phyloP scores from a whole-genome alignment of 805 yeast species.

The Candida saitoana region DNA sequence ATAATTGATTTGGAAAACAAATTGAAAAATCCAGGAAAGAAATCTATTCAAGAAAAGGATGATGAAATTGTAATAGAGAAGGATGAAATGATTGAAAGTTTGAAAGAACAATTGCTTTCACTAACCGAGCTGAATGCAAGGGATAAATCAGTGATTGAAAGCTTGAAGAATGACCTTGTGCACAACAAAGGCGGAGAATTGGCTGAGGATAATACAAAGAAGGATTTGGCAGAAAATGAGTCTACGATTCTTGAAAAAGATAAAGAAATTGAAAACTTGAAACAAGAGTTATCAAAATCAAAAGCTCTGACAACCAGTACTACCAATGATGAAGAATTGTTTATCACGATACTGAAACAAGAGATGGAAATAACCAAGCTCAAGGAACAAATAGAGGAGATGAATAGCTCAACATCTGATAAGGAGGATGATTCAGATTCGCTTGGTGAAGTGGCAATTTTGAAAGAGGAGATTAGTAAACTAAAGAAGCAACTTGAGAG shows the following conservation, averaged over 20 bases:
- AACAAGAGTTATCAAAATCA: background rate
- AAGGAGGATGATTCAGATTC: background rate
- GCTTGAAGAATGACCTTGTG: background rate
- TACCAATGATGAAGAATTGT: slow-evolving; percentile 1
- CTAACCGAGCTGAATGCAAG: background rate
- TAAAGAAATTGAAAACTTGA: background rate
- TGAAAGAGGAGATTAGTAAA: background rate
- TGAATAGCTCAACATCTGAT: slow-evolving; percentile 4
- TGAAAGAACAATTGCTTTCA: background rate
- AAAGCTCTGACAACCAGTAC: background rate
- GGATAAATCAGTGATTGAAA: background rate
- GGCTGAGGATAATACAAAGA: background rate
- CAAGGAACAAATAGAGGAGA: slow-evolving; percentile 2
- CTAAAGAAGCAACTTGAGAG: background rate
- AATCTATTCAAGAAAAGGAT: background rate
- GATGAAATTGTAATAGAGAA: background rate
- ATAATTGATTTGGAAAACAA: slow-evolving; percentile 16
- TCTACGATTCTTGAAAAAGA: background rate
- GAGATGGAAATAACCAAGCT: background rate
- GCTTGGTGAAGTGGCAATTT: background rate
- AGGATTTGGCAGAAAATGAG: background rate
- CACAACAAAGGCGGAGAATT: background rate
- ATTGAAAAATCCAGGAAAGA: slow-evolving; percentile 1
- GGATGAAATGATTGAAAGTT: background rate
- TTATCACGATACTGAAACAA: slow-evolving; percentile 5